Evolutionary conservation across 768 basidiomycete genomes (phyloP).

Genomic region (Rhizopogon sp.): DNA sequence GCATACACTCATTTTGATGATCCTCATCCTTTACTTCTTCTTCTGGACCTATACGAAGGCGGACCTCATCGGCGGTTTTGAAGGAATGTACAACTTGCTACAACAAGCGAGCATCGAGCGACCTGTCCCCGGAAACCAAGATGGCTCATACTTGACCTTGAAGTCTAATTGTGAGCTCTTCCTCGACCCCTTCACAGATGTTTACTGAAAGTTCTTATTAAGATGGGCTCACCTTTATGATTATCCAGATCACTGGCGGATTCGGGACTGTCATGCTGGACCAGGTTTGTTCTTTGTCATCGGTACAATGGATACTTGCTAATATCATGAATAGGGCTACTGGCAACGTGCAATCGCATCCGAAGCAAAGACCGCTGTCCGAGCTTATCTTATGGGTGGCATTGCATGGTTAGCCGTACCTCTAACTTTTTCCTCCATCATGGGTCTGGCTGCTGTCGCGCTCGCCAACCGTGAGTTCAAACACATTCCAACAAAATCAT

Average conservation of each 20-base stretch:
- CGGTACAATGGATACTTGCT: not conserved
- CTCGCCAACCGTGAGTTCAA: slow-evolving; percentile 12
- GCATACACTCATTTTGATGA: slow-evolving; percentile 33
- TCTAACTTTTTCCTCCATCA: slow-evolving; percentile 31
- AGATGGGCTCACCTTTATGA: slow-evolving; percentile 14
- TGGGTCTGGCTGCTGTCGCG: slow-evolving; percentile 30
- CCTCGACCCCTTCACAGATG: not conserved
- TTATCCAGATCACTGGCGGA: slow-evolving; percentile 14
- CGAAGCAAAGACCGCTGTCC: slow-evolving; percentile 29
- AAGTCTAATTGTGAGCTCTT: slow-evolving; percentile 20
- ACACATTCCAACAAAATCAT: not conserved
- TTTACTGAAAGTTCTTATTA: not conserved
- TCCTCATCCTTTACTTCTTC: slow-evolving; percentile 30
- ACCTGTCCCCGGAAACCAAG: slow-evolving; percentile 31
- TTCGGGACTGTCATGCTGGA: slow-evolving; percentile 15
- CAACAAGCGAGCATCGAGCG: slow-evolving; percentile 16
- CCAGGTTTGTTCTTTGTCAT: slow-evolving; percentile 1
- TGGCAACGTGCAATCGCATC: slow-evolving; percentile 35
- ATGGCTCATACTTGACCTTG: slow-evolving; percentile 34
- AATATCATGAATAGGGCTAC: slow-evolving; percentile 18
- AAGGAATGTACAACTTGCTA: slow-evolving; percentile 31
- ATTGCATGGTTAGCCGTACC: slow-evolving; percentile 37
- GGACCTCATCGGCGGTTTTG: slow-evolving; percentile 33
- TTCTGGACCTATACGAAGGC: slow-evolving; percentile 26
- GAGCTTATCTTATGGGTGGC: slow-evolving; percentile 35